These are phyloP conservation scores for Arctostaphylos glauca DNA, from an alignment of 148 eudicot genomes.

Conservation along the genomic window DNA sequence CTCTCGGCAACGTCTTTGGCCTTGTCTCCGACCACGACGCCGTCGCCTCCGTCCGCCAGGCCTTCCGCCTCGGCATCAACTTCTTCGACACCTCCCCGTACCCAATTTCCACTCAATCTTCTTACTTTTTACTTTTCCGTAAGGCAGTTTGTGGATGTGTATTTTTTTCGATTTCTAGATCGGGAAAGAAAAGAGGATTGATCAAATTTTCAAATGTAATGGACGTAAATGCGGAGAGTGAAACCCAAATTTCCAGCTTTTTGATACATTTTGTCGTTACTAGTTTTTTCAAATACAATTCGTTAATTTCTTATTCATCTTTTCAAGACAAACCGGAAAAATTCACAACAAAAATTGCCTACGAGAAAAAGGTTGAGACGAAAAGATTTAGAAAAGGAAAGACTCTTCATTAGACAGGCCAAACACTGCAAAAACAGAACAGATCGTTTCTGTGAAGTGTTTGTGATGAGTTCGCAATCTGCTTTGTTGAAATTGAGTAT, in stretches of 20 bases:
- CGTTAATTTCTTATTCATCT: background rate
- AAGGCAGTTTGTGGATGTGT: background rate
- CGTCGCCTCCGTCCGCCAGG: constrained; percentile 58
- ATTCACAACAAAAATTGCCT: background rate
- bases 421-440: background rate
- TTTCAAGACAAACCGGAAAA: background rate
- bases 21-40: constrained; percentile 67
- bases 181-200: background rate
- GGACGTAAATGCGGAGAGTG: too few relatives aligned
- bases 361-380: background rate
- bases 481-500: constrained; percentile 9
- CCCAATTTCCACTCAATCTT: background rate
- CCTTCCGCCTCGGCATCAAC: constrained; percentile 76
- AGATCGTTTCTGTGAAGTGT: background rate
- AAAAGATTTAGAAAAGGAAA: background rate
- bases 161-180: background rate
- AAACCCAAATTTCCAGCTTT: background rate
- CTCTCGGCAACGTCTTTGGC: constrained; percentile 92
- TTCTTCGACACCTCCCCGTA: constrained; percentile 99
- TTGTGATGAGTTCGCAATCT: background rate
- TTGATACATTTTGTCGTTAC: background rate
- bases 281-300: background rate
- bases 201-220: background rate
- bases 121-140: background rate
- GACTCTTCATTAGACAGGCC: background rate